phyloP scores from a whole-genome alignment of 1,284 basidiomycete species.

The Cryptococcus sp. region DNA sequence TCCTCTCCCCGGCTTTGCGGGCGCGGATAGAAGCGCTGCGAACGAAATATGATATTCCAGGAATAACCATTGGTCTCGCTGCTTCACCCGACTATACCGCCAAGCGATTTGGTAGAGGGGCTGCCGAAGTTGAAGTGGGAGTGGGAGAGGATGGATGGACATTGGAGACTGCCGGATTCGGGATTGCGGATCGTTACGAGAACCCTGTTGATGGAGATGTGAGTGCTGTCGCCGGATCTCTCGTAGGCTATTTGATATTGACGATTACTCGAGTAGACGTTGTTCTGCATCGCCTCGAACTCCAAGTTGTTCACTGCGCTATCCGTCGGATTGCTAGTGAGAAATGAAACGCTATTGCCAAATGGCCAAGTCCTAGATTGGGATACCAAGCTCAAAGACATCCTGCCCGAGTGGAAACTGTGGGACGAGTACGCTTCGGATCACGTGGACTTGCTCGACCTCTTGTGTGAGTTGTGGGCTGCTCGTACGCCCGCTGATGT shows the following conservation, averaged over 20 bases:
- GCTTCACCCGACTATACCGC: conserved; percentile 11
- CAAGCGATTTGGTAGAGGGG: too few relatives aligned
- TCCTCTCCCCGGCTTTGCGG: conserved; percentile 3
- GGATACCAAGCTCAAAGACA: conserved; percentile 54
- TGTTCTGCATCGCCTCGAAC: conserved; percentile 57
- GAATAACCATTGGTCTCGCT: conserved; percentile 15
- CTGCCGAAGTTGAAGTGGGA: neutral
- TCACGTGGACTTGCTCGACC: conserved; percentile 54
- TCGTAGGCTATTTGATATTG: neutral
- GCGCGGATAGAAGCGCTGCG: conserved; percentile 11
- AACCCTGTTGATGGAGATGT: conserved; percentile 11
- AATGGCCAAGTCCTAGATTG: conserved; percentile 40
- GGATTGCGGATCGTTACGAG: conserved; percentile 9
- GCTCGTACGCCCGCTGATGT: neutral
- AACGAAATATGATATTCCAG: conserved; percentile 12
- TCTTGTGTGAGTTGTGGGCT: conserved; percentile 36
- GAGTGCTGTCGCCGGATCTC: neutral
- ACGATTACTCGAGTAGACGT: conserved; percentile 37
- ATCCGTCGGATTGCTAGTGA: conserved; percentile 54
- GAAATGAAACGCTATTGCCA: conserved; percentile 53
- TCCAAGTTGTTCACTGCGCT: conserved; percentile 57
- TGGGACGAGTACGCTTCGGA: conserved; percentile 51
- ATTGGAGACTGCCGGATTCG: conserved; percentile 9
- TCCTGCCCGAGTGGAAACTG: conserved; percentile 55
- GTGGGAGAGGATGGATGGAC: conserved; percentile 1